phyloP scores from a whole-genome alignment of 1,139 yeast genomes.

The Yamadazyma songkhlaensis region DNA sequence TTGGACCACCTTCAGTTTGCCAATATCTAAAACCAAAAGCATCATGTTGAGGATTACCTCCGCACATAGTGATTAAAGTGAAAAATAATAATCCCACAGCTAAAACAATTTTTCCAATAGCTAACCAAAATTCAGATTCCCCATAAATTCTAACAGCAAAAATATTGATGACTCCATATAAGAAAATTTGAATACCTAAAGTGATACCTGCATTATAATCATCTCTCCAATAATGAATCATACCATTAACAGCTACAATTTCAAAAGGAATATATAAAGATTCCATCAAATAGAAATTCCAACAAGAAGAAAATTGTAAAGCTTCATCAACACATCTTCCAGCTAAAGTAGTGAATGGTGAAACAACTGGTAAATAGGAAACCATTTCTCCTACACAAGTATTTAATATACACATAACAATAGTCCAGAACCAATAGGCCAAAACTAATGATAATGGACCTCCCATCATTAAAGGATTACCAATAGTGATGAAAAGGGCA shows the following conservation, averaged over 20 bases:
- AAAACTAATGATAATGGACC: slow-evolving; percentile 46
- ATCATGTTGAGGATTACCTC: slow-evolving; percentile 70
- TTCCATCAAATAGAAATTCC: slow-evolving; percentile 75
- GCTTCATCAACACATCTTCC: slow-evolving; percentile 60
- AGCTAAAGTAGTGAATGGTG: slow-evolving; percentile 54
- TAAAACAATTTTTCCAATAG: slow-evolving; percentile 65
- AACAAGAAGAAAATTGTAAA: slow-evolving; percentile 74
- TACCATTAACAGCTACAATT: slow-evolving; percentile 72
- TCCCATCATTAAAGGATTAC: slow-evolving; percentile 35
- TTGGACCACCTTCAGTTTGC: slow-evolving; percentile 44
- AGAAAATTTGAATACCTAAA: slow-evolving; percentile 57
- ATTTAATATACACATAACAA: slow-evolving; percentile 57
- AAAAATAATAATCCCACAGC: slow-evolving; percentile 69
- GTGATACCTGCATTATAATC: slow-evolving; percentile 67
- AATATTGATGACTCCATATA: slow-evolving; percentile 62
- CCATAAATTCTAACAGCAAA: slow-evolving; percentile 75
- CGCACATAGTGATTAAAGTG: slow-evolving; percentile 78
- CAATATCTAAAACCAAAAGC: slow-evolving; percentile 66
- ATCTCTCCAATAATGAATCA: slow-evolving; percentile 73
- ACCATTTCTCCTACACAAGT: slow-evolving; percentile 73
- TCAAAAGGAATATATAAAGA: slow-evolving; percentile 80
- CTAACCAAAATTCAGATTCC: slow-evolving; percentile 77
- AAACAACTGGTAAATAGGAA: slow-evolving; percentile 67
- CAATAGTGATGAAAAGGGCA: slow-evolving; percentile 35
- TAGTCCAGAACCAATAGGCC: slow-evolving; percentile 41